A percentile compares a stretch with the other conserved stretches of the same genome.
phyloP scores from a whole-genome alignment of 176 grass and related monocot genomes.

The Aegilops tauschii region DNA sequence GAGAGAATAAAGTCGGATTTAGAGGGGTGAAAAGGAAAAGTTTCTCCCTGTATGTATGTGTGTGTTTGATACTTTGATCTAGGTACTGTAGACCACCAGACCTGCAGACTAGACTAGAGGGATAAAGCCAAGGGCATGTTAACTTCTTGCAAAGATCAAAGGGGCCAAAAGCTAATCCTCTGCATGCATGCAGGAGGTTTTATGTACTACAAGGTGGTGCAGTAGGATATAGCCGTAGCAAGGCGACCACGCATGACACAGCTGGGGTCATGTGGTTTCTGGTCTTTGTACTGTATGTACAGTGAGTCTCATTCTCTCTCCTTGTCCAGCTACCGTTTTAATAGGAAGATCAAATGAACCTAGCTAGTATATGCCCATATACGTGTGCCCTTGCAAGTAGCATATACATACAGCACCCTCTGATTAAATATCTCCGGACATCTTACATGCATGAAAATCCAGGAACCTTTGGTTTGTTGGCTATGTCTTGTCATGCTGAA shows the following conservation, averaged over 20 bases:
- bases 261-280: constrained; percentile 20
- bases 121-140: constrained; percentile 89
- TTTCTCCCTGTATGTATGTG: constrained; percentile 15
- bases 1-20: constrained; percentile 87
- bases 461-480: background rate
- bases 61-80: constrained; percentile 34
- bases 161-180: constrained; percentile 70
- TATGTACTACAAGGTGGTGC: constrained; percentile 30
- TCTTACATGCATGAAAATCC: background rate
- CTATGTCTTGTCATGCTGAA: constrained; percentile 13
- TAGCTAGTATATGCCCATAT: too few relatives aligned
- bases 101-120: background rate
- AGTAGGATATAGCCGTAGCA: constrained; percentile 11
- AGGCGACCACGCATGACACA: background rate
- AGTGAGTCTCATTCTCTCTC: background rate
- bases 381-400: background rate
- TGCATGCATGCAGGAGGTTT: constrained; percentile 56
- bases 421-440: background rate
- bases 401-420: background rate
- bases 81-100: background rate
- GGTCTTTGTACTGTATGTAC: background rate
- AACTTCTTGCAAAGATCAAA: constrained; percentile 99
- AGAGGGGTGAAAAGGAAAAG: constrained; percentile 58
- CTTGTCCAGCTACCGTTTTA: background rate
- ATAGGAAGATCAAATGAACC: background rate